Evolutionary conservation across 176 grass and related monocot genomes (phyloP), one percentile per base, ranked within the genome.

Genomic region (Urochloa ruziziensis): DNA sequence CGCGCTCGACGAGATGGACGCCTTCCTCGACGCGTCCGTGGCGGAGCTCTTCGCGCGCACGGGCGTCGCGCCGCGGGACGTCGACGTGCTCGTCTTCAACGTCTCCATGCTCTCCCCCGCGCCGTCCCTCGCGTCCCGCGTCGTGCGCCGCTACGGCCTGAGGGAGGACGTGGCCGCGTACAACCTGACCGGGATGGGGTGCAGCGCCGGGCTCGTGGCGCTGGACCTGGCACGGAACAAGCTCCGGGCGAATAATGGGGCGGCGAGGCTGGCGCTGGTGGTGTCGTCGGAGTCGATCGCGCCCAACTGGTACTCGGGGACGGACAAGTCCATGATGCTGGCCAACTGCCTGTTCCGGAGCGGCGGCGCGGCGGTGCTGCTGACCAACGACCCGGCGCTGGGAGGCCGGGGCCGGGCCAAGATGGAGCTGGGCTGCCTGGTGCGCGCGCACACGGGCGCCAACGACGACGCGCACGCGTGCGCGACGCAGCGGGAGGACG

Each of bases 111-210:
- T 96, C 67, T 88, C 82, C 1, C 77, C 94, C 1, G 74, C 86
- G 17, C 94, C 94, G 13, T 96, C 94, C 47, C 90, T 96, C 2
- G 19, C 90, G 0, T 86, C 90, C 16, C 40, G 86, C 51, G n/a
- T 96, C 51, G 40, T 86, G 64, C 57, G 35, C 51, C 46, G 64
- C 10, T 83, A 82, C 88, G 81, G 82, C 14, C 84, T 96, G 71
- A 79, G 90, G 40, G 90, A 96, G 21, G 88, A 92, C 87, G 83
- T 92, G 1, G 85, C 89, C 7, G 83, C 59, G 4, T 92, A 91
- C 80, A 96, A 82, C 90, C 90, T 96, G 14, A 49, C 94, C 19
- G 94, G 94, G 49, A 96, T 96, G 94, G 94, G 94, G 1, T 96
- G 90, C 74, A 92, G 94, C 73, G 88, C 90, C 12, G 89, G 90